A percentile compares a stretch with the other conserved stretches of the same genome.
Evolutionary conservation across 768 basidiomycete species (phyloP).

Genomic region (Leccinellum luteum): DNA sequence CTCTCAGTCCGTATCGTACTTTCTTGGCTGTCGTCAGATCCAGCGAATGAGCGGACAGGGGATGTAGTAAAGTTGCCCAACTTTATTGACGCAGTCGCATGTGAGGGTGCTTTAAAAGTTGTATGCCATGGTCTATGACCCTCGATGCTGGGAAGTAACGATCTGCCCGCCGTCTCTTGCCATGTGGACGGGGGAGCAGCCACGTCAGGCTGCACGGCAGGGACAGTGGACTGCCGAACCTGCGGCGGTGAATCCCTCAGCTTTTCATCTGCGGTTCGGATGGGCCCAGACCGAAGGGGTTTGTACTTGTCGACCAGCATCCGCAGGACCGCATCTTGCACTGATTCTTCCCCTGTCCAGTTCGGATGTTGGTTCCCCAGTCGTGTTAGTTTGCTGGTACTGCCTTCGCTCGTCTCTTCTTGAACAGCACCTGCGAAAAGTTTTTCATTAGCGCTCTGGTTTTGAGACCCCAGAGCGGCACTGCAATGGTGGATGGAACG

Average conservation of each 20-base stretch:
- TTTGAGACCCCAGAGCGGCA: not conserved
- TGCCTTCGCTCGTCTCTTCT: slow-evolving; percentile 8
- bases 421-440: slow-evolving; percentile 62
- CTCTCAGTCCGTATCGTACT: slow-evolving; percentile 42
- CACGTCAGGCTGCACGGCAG: not conserved
- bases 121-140: slow-evolving; percentile 71
- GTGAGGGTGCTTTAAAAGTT: slow-evolving; percentile 58
- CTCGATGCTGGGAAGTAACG: slow-evolving; percentile 52
- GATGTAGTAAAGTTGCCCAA: slow-evolving; percentile 43
- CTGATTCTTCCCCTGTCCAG: slow-evolving; percentile 77
- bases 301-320: slow-evolving; percentile 90
- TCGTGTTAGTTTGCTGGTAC: slow-evolving; percentile 21
- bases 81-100: slow-evolving; percentile 51
- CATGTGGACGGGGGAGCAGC: slow-evolving; percentile 5
- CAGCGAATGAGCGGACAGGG: slow-evolving; percentile 14
- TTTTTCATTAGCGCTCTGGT: slow-evolving; percentile 49
- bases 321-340: slow-evolving; percentile 67
- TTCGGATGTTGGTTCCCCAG: slow-evolving; percentile 53
- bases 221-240: slow-evolving; percentile 23
- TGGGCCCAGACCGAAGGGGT: slow-evolving; percentile 61
- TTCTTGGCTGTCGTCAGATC: slow-evolving; percentile 33
- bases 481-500: slow-evolving; percentile 4
- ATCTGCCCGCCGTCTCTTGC: slow-evolving; percentile 36
- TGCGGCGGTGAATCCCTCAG: slow-evolving; percentile 49
- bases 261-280: slow-evolving; percentile 65